These are phyloP conservation scores for Curvularia hawaiiensis DNA, from an alignment of 2,329 filamentous ascomycete genomes.

Conservation along the genomic window DNA sequence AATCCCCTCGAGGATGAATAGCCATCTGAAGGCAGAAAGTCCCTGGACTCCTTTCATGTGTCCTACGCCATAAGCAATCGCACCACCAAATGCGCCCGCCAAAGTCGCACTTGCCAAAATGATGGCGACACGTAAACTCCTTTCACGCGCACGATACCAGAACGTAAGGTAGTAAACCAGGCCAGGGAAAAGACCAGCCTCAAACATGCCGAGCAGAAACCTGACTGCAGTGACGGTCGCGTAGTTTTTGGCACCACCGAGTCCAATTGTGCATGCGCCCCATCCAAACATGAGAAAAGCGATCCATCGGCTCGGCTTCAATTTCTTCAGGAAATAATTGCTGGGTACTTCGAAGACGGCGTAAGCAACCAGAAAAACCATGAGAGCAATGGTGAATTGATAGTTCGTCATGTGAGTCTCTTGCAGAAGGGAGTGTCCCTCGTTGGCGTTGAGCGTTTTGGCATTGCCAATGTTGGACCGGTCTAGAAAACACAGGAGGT, in stretches of 20 bases:
- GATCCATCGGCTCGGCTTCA: constrained; percentile 51
- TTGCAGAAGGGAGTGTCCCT: constrained; percentile 65
- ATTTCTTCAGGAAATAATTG: constrained; percentile 65
- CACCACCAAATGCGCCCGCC: constrained; percentile 61
- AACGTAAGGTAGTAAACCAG: constrained; percentile 60
- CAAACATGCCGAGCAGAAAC: constrained; percentile 47
- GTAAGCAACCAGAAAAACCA: constrained; percentile 39
- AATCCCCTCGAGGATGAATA: constrained; percentile 36
- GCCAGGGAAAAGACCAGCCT: constrained; percentile 39
- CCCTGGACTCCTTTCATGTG: constrained; percentile 47
- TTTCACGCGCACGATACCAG: constrained; percentile 62
- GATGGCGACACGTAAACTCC: constrained; percentile 63
- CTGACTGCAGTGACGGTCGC: constrained; percentile 49
- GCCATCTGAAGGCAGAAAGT: constrained; percentile 42
- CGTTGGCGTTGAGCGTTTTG: constrained; percentile 65
- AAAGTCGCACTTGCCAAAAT: constrained; percentile 62
- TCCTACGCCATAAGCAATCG: constrained; percentile 59
- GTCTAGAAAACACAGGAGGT: constrained; percentile 68
- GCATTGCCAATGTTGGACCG: constrained; percentile 66
- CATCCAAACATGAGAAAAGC: constrained; percentile 53
- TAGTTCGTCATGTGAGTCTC: constrained; percentile 65
- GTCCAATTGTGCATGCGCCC: constrained; percentile 53
- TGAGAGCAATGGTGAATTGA: constrained; percentile 53
- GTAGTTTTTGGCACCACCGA: constrained; percentile 51
- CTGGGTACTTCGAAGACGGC: constrained; percentile 57